Evolutionary conservation across 2,329 filamentous ascomycete genomes (phyloP), one percentile per base, ranked within the genome.

Genomic region (Coleophoma crateriformis): DNA sequence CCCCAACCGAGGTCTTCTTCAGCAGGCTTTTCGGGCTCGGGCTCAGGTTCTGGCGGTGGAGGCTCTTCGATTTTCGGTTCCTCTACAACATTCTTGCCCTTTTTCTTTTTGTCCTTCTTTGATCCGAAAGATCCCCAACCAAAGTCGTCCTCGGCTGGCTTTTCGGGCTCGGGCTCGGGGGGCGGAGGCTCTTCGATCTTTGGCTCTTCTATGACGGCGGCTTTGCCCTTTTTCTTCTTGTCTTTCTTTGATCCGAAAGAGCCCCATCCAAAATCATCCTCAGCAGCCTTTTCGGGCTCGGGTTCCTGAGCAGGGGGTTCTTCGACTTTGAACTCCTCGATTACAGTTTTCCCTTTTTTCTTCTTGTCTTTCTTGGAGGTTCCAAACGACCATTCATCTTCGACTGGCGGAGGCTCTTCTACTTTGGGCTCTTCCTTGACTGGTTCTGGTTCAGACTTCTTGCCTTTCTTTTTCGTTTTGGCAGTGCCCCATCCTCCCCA

Each of bases 71-170:
- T 46, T 63, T 65, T 62, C 19, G 52, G 51, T 45, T 62, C 58
- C 32, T 63, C 59, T n/a, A n/a, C n/a, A n/a, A n/a, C 50, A 53
- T 59, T 67, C 59, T 65, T 57, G 38, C 68, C 64, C 59, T 66
- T 66, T 59, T 73, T 73, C 60, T 72, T 71, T 49, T 70, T 74
- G 52, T 56, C 51, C 48, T 65, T 79, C 61, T 81, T 82, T 58
- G 77, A 76, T 52, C 67, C 65, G 57, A 76, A 76, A 6, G 67
- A 49, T 51, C 64, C 67, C 54, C 59, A 69, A 20, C 66, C 82
- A 5, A 69, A 68, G 55, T 77, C 78, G 37, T 76, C 75, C 2
- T 63, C 41, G n/a, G 40, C 41, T 7, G 48, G 44, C 33, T 50
- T 50, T 56, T 32, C 57, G 4, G 52, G 51, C 17, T 62, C 61